Evolutionary conservation across 208 protist species (phyloP), one percentile per base, ranked within the genome.

Genomic region (Crithidia mellificae): DNA sequence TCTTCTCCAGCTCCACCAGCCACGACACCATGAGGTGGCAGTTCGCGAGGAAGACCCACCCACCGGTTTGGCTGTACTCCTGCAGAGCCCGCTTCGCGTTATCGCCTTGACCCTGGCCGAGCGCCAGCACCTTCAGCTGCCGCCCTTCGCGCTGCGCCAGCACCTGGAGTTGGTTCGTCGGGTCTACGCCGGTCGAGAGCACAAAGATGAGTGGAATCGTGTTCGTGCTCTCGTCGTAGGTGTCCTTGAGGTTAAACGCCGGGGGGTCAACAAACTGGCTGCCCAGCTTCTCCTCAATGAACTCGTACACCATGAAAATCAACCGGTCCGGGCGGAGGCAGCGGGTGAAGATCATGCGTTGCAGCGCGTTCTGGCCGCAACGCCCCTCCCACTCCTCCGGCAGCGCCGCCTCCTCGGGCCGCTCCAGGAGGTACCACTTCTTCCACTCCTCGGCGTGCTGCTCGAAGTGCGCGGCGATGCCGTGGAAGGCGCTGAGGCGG

Each of bases 11-110:
- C 66, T 97, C 88, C 25, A 92, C 72, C 55, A 99, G 88, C 97
- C 97, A 99, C 50, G 86, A 96, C 29, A 99, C 88, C 88, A 98
- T 98, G 20, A 99, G 73, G 71, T 99, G 98, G 80, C 98, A 99
- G 85, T 99, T 99, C 49, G 97, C 97, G 46, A 99, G 78, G 81
- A 99, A 99, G 2, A 99, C 96, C 98, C 98, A 99, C 41, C 96
- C 90, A 32, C 98, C 98, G 12, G 87, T 92, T 69, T 92, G 83
- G 43, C 91, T 87, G 78, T 87, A 96, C 68, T 98, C 88, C 70
- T 94, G 78, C 53, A 99, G 92, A 1, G 97, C 83, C 11, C 91
- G 79, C 80, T 89, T 93, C 9, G 98, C 98, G 57, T 96, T 97
- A n/a, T 96, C 85, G 52, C 91, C 92, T 81, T 99, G 98, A 19